Base-by-base conservation (phyloP, 345 rosid species). In the Linum usitatissimum region DNA sequence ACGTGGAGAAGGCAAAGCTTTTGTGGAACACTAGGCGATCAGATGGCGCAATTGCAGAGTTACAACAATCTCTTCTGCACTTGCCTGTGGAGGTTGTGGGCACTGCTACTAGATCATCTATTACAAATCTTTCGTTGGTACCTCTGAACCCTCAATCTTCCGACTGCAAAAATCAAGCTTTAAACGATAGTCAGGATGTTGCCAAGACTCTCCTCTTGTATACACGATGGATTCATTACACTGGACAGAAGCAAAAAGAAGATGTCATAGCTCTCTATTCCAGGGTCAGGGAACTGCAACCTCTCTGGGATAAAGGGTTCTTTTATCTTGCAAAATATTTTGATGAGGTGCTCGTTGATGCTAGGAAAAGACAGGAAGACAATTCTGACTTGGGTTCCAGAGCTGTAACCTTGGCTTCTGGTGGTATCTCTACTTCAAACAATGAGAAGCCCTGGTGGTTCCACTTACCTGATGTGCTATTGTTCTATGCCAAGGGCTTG, bases 1-100 rank as follows among this genome's bases (percentile, higher is more conserved):
- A 85, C 76, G 77, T 81, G 88, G 97, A 89, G 75, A 89, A 90
- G 84, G 97, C 99, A 13, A 92, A 87, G 78, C 94, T 92, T 80
- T 83, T 89, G 60, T 92, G 99, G 97, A 82, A 84, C 63, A 87
- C 87, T 34, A 80, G 81, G 79, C 87, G 97, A 56, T 75, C 96
- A 6, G 97, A 92, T 73, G 86, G 96, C 69, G 97, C 96, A 69
- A 83, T 92, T 73, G 79, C 83, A 14, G 99, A 87, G 79, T 77
- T 92, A 76, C 99, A 90, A 59, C 96, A 86, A 62, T 77, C 75
- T 83, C 97, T 92, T 64, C 79, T 89, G 64, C 89, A 90, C 76
- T 78, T 87, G 91, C 96, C 97, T 31, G 86, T 76, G 59, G 86
- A 87, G 63, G 86, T 84, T 80, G 77, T 92, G 59, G 94, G 94